A percentile compares a stretch with the other conserved stretches of the same genome.
Conservation (phyloP, 225 moss, liverwort and hornwort genomes). For the Climacium dendroides region DNA sequence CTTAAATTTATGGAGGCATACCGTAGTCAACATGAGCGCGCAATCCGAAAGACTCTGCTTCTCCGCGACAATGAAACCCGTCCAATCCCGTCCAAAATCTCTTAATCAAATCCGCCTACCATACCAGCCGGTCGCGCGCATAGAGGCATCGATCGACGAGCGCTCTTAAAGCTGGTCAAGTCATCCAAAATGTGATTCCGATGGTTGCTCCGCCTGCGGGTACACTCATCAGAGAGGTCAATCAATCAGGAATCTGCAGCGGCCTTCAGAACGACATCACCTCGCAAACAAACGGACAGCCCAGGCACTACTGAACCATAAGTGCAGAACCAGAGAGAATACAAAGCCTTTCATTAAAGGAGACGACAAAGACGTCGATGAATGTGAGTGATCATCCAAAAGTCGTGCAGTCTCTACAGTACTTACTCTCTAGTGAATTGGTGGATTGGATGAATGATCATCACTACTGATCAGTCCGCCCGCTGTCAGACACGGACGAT, state of each 20-base stretch:
- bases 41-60: neutral
- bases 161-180: neutral
- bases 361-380: neutral
- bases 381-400: neutral
- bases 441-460: neutral
- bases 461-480: neutral
- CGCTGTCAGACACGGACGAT: conserved; percentile 16
- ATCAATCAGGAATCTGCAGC: conserved; percentile 8
- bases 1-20: neutral
- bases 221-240: neutral
- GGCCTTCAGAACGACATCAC: neutral
- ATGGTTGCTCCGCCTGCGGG: neutral
- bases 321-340: neutral
- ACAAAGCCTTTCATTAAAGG: neutral
- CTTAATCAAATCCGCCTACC: neutral
- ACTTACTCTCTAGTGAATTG: neutral
- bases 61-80: neutral
- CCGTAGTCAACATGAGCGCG: neutral
- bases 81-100: neutral
- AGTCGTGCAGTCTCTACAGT: neutral
- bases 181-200: neutral
- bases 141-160: neutral
- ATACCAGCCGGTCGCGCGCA: neutral
- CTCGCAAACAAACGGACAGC: conserved; percentile 12
- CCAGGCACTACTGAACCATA: neutral